Evolutionary conservation across 2,329 filamentous ascomycete species (phyloP).

Genomic region (Furcasterigmium sp.): DNA sequence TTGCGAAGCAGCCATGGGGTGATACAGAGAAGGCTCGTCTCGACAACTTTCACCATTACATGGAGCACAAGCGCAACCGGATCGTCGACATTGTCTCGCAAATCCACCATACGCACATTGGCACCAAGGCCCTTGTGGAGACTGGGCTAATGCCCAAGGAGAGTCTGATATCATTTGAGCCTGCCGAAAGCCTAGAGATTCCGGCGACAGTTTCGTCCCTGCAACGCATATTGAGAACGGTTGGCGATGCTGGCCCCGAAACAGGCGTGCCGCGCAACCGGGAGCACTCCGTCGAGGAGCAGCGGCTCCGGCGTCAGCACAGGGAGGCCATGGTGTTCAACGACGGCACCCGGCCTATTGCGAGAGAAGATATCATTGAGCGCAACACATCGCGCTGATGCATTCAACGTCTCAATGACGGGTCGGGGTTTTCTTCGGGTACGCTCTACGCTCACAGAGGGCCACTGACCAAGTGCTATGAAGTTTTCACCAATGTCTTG

Average conservation of each 20-base stretch:
- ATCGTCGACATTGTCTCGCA: constrained; percentile 47
- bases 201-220: no score
- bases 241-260: constrained; percentile 20
- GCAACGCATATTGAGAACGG: constrained; percentile 8
- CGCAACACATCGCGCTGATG: constrained; percentile 29
- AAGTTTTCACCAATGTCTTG: no score
- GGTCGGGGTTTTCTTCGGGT: no score
- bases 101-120: constrained; percentile 43
- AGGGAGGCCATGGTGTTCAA: constrained; percentile 89
- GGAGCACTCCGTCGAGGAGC: constrained; percentile 60
- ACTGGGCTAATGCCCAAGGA: constrained; percentile 35
- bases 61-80: constrained; percentile 43
- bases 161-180: background rate
- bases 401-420: background rate
- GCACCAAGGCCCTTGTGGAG: constrained; percentile 44
- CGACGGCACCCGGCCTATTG: constrained; percentile 72
- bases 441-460: no score
- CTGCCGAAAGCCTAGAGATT: no score
- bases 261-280: constrained; percentile 25
- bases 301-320: constrained; percentile 67
- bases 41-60: constrained; percentile 49
- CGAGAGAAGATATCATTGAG: constrained; percentile 74
- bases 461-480: no score
- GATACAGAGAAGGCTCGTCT: constrained; percentile 43
- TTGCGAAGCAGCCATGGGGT: constrained; percentile 69